Percentiles rank a stretch among this genome's conserved stretches.
Evolutionary conservation across 345 rosid species (phyloP).

Genomic region (Psidium guajava): DNA sequence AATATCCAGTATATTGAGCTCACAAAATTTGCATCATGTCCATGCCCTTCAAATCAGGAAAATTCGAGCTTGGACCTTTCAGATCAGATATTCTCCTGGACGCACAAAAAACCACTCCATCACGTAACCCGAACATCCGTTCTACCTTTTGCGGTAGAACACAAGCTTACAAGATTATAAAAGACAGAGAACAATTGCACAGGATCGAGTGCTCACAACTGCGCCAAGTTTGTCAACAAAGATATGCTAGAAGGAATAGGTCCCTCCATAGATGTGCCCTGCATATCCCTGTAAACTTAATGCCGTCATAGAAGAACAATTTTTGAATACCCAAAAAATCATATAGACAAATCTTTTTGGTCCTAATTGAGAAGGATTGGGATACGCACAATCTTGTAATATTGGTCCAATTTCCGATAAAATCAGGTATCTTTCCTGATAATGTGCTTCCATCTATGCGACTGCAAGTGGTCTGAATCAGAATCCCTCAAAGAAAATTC

Average conservation of each 20-base stretch:
- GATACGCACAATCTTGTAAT: slow-evolving; percentile 50
- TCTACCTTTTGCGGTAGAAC: not conserved
- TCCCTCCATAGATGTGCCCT: slow-evolving; percentile 81
- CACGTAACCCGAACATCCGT: not conserved
- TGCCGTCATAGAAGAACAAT: not conserved
- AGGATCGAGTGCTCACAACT: slow-evolving; percentile 34
- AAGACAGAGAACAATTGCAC: not conserved
- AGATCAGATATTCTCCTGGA: slow-evolving; percentile 77
- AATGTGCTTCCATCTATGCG: slow-evolving; percentile 68
- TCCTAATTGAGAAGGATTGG: not conserved
- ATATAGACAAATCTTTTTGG: not conserved
- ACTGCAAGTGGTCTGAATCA: slow-evolving; percentile 19
- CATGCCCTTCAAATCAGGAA: slow-evolving; percentile 40
- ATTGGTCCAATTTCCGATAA: slow-evolving; percentile 75
- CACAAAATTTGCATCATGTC: slow-evolving; percentile 20
- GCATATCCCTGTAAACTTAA: slow-evolving; percentile 40
- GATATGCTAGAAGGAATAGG: slow-evolving; percentile 73
- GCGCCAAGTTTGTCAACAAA: slow-evolving; percentile 26
- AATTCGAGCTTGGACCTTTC: slow-evolving; percentile 31
- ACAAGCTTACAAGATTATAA: not conserved
- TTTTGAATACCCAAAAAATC: not conserved
- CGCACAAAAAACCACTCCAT: not conserved
- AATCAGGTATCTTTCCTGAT: slow-evolving; percentile 67
- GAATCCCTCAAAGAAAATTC: not conserved
- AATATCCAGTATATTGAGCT: slow-evolving; percentile 11